Evolutionary conservation across 2,329 filamentous ascomycete genomes (phyloP), one percentile per base, ranked within the genome.

Genomic region (Nectriaceae sp.): DNA sequence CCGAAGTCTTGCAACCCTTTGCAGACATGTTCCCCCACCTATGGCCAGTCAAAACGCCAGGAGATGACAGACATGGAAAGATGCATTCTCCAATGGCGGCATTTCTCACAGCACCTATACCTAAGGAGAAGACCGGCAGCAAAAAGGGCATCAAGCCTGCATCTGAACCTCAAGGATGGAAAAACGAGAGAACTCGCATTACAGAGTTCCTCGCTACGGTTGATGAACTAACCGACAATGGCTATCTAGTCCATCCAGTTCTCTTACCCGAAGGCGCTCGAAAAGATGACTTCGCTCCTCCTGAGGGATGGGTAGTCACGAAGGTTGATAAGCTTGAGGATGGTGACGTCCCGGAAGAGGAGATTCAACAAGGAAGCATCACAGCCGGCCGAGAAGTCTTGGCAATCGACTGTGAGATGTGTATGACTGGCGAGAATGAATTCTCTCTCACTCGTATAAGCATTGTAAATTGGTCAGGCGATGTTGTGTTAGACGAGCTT

Each of bases 331-430:
- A 70, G 36, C 71, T 90, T 6, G 80, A 85, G 40, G 87, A 90
- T 24, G 89, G 85, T 3, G 70, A 80, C 41, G 78, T 87, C 5
- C 83, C 87, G 3, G 87, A 91, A 42, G 68, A 71, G 4, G 82
- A 91, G 45, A 84, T 96, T 49, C 78, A 96, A 68, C 74, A 85
- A 58, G 93, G 91, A 46, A 93, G 90, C 67, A 74, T 96, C 49
- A 95, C 90, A 0, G 89, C 84, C 22, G 94, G 92, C 29, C 83
- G 90, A 53, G 80, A 87, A 31, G 75, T 97, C 11, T 75, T 95
- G 41, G 87, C 90, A 2, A 76, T 99, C 46, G 94, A 99, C 67
- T 99, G 94, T 70, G 94, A 99, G 70, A 99, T 99, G 94, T 96
- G 92, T 67, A 85, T 90, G 72, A 95, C 91, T 3, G 88, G 86